These are phyloP conservation scores for Pyrenula aspistea DNA, from an alignment of 495 filamentous ascomycete genomes.

Conservation along the genomic window DNA sequence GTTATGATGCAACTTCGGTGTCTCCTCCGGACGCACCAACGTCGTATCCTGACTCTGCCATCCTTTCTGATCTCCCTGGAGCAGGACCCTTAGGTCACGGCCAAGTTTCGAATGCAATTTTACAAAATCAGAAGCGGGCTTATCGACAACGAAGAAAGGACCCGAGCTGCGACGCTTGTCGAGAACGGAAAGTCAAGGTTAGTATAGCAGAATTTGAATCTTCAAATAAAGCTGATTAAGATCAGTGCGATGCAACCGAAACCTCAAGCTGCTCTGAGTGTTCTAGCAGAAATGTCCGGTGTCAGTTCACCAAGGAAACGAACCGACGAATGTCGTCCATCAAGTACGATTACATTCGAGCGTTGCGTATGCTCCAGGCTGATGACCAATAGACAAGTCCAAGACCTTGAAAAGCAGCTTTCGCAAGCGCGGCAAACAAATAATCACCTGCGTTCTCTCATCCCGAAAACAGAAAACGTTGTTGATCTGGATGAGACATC, in stretches of 20 bases:
- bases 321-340: constrained; percentile 98
- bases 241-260: constrained; percentile 86
- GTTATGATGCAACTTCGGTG: constrained; percentile 30
- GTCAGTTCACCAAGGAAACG: constrained; percentile 98
- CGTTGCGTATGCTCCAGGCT: constrained; percentile 8
- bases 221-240: constrained; percentile 1
- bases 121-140: constrained; percentile 67
- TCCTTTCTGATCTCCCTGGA: constrained; percentile 9
- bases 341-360: constrained; percentile 43
- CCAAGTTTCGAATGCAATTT: neutral
- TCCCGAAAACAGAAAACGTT: constrained; percentile 22
- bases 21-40: constrained; percentile 26
- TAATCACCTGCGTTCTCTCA: constrained; percentile 47
- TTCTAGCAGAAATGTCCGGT: constrained; percentile 86
- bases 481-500: constrained; percentile 52
- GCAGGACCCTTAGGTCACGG: neutral
- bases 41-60: constrained; percentile 22
- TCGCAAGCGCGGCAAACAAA: constrained; percentile 62
- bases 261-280: constrained; percentile 94
- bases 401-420: constrained; percentile 92
- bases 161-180: constrained; percentile 93
- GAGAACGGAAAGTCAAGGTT: constrained; percentile 94
- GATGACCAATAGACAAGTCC: constrained; percentile 55
- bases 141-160: constrained; percentile 93
- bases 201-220: constrained; percentile 6